Percentiles rank a stretch among this genome's conserved stretches.
phyloP scores from a whole-genome alignment of 306 rosid species.

The Cucurbita ficifolia region DNA sequence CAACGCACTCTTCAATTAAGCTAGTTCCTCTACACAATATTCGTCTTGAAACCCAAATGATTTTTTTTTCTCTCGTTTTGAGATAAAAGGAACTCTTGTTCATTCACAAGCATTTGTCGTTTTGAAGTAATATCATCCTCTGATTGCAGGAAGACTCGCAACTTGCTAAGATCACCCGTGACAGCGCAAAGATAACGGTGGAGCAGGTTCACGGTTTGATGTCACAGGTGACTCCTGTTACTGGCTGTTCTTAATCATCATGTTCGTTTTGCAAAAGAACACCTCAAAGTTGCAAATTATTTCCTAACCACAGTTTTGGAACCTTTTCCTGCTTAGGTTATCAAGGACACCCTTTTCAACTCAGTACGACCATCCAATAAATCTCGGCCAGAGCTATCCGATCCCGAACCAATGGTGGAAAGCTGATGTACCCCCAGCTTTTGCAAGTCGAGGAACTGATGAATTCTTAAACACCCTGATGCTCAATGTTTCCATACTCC shows the following conservation, averaged over 20 bases:
- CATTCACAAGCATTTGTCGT: not conserved
- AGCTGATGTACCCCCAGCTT: conserved; percentile 25
- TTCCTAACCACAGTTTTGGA: not conserved
- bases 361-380: conserved; percentile 53
- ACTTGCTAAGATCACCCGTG: conserved; percentile 84
- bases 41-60: not conserved
- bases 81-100: not conserved
- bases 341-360: conserved; percentile 84
- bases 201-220: conserved; percentile 94
- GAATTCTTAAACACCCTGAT: not conserved
- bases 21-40: not conserved
- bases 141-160: conserved; percentile 67
- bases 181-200: conserved; percentile 86
- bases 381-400: conserved; percentile 49
- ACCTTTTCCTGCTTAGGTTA: conserved; percentile 38
- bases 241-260: not conserved
- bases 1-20: not conserved
- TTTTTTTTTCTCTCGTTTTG: no score
- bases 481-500: not conserved
- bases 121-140: not conserved
- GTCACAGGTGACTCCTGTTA: conserved; percentile 60
- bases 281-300: not conserved
- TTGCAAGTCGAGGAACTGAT: not conserved
- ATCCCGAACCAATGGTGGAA: conserved; percentile 85
- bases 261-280: not conserved